These are phyloP conservation scores for Yamadazyma mexicana DNA, from an alignment of 1,139 yeast genomes.

Conservation along the genomic window DNA sequence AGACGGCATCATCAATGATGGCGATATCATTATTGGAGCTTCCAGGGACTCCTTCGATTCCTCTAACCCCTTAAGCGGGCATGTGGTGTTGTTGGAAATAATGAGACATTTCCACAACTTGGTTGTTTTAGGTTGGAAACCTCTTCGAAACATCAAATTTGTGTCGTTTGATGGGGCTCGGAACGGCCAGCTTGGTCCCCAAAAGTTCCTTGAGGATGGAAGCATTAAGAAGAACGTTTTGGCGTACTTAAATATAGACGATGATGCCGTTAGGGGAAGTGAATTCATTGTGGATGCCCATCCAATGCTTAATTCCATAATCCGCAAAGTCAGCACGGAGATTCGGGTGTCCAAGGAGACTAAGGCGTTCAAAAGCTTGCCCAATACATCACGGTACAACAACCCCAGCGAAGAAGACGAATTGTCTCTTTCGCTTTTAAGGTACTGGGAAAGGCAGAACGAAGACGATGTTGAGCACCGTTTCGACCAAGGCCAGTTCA, in stretches of 20 bases:
- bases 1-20: constrained; percentile 43
- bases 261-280: constrained; percentile 41
- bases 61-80: constrained; percentile 40
- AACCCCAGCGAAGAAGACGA: constrained; percentile 23
- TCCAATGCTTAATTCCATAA: constrained; percentile 36
- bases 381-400: constrained; percentile 9
- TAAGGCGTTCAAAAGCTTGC: constrained; percentile 13
- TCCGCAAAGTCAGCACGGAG: constrained; percentile 30
- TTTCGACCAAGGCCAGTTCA: too few relatives aligned
- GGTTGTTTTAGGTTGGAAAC: constrained; percentile 42
- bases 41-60: constrained; percentile 41
- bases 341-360: constrained; percentile 36
- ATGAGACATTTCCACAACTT: constrained; percentile 39
- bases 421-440: constrained; percentile 30
- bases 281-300: constrained; percentile 38
- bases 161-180: constrained; percentile 46
- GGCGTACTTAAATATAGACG: constrained; percentile 42
- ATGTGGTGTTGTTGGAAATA: constrained; percentile 42
- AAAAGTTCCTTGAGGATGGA: constrained; percentile 22
- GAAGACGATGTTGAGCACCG: too few relatives aligned
- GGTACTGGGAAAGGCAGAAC: constrained; percentile 40
- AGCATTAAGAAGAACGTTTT: constrained; percentile 29
- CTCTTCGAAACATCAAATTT: constrained; percentile 42
- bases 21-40: constrained; percentile 44
- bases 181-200: constrained; percentile 37